Evolutionary conservation across 1,139 yeast species (phyloP), one percentile per base, ranked within the genome.

Genomic region (Yamadazyma oceani): DNA sequence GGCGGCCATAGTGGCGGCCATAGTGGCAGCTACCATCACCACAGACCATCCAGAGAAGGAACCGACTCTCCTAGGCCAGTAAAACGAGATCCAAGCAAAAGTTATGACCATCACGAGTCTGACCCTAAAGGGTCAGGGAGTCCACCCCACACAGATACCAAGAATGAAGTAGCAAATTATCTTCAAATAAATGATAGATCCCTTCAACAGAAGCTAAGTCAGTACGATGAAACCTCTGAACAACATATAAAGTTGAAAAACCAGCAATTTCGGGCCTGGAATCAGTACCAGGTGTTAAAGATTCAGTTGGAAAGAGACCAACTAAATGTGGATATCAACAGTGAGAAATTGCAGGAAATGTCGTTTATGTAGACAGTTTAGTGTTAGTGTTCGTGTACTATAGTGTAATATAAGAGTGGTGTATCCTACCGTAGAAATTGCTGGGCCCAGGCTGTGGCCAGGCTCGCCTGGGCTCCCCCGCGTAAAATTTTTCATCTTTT

Each of bases 301-400:
- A 50, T 55, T 9, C 67, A 60, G 35, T 57, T 62, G 1, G 48
- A 40, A 17, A 52, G 66, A 35, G 75, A 70, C 41, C 65, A 53
- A 22, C 45, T 67, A 28, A 63, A 67, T 43, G 71, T 64, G 6
- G 64, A 64, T 39, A 42, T 68, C 17, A 60, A 73, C 26, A 56
- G 48, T 23, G 75, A 70, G 42, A 70, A 69, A 46, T 54, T 71
- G 34, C 75, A 68, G 38, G 76, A 70, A 49, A 62, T 69, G 50
- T 52, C 64, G 10, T 65, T 62, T 41, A 48, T 66, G 49, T 67
- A 19, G 21, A 19, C 8, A 6, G 21, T 19, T 8, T 6, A 19
- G 21, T 19, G 21, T 19, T 19, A 19, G 21, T 19, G 21, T 6
- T 5, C 5, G 21, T 19, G 21, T 19, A 19, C 8, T 6, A 6